Base-by-base conservation (phyloP, 148 eudicot genomes). In the Simmondsia chinensis region DNA sequence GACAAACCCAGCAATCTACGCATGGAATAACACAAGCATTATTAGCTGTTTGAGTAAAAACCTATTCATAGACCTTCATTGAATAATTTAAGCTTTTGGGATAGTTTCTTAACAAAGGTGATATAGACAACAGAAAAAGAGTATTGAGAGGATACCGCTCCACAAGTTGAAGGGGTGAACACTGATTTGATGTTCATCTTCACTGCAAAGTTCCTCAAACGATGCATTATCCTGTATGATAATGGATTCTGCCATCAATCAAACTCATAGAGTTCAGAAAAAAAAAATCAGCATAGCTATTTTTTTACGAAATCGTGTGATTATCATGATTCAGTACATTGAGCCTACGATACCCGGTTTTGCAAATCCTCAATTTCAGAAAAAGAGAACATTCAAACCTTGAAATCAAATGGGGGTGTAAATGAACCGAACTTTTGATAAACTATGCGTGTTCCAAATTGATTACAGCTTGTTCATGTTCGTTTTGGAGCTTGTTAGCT, bases 81-180 rank as follows among this genome's bases (percentile, higher is more conserved):
- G n/a, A n/a, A n/a, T n/a, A n/a, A n/a, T n/a, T n/a, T n/a, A 45
- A 1, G 10, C 30, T n/a, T 2, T 20, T 13, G 14, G 6, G 2
- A 25, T 4, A 1, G 22, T 0, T 0, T 39, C 25, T 12, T 11
- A n/a, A n/a, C n/a, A n/a, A n/a, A n/a, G n/a, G n/a, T n/a, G n/a
- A n/a, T n/a, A n/a, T n/a, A n/a, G n/a, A n/a, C 1, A 9, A 9
- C 8, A 4, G 6, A 24, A 27, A 25, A 16, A 16, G 6, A 25
- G 10, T 4, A 43, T 23, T 4, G 23, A 45, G 50, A 58, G 26
- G 26, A 22, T 66, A 70, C 75, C 61, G 69, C 75, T 42, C 58
- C 75, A 43, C 16, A 38, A 18, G 70, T 70, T 25, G 75, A 64
- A 64, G 75, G 75, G 20, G 75, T 50, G 31, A 70, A 37, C 9